Conservation (phyloP, 306 rosid genomes). For the Hippophae tibetana region DNA sequence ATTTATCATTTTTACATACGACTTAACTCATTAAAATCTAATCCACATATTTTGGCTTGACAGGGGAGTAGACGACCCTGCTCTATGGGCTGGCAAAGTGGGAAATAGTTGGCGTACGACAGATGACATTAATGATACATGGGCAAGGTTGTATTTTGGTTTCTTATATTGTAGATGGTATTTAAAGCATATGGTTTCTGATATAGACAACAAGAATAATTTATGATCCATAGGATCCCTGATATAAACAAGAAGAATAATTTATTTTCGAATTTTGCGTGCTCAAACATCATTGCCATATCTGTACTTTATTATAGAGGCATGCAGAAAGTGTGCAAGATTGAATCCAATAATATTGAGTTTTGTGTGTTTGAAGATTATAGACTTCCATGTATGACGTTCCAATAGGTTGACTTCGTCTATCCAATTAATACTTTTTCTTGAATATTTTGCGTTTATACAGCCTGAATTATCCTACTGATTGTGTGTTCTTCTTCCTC, state of each 20-base stretch:
- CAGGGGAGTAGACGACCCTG: slow-evolving; percentile 93
- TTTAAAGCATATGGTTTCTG: slow-evolving; percentile 2
- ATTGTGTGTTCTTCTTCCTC: slow-evolving; percentile 22
- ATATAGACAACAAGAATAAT: background rate
- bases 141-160: slow-evolving; percentile 70
- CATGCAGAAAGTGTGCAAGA: too few relatives aligned
- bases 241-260: too few relatives aligned
- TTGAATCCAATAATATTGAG: too few relatives aligned
- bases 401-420: too few relatives aligned
- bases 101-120: slow-evolving; percentile 99
- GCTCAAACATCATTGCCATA: too few relatives aligned
- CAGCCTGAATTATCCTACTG: background rate
- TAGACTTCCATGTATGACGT: too few relatives aligned
- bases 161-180: slow-evolving; percentile 7
- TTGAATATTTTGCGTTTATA: background rate
- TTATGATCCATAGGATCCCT: too few relatives aligned
- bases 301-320: too few relatives aligned
- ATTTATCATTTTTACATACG: slow-evolving; percentile 16
- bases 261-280: too few relatives aligned
- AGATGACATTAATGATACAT: slow-evolving; percentile 75
- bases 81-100: slow-evolving; percentile 82
- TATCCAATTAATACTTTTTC: too few relatives aligned
- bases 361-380: too few relatives aligned
- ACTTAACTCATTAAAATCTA: slow-evolving; percentile 11
- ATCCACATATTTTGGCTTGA: slow-evolving; percentile 9